Evolutionary conservation across 164 flowering plant genomes (phyloP).

Genomic region (Brasenia schreberi): DNA sequence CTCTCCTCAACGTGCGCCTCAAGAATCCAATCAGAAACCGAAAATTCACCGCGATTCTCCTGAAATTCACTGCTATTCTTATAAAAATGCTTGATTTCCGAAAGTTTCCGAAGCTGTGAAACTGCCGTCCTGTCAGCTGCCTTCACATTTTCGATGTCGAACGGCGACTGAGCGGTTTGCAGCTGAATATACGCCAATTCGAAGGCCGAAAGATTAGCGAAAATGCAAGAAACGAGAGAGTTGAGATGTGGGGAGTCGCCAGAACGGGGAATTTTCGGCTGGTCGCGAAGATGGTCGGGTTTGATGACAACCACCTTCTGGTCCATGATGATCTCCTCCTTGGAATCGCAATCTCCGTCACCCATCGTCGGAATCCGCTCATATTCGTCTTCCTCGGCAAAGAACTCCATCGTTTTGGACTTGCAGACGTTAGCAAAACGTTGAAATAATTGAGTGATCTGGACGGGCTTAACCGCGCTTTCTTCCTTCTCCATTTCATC

Average conservation of each 20-base stretch:
- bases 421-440: constrained; percentile 87
- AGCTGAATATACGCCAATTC: constrained; percentile 81
- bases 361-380: constrained; percentile 16
- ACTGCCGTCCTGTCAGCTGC: constrained; percentile 55
- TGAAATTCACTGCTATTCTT: not conserved
- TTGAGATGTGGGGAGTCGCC: constrained; percentile 11
- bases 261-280: not conserved
- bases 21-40: not conserved
- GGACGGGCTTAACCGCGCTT: constrained; percentile 43
- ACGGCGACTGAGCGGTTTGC: constrained; percentile 83
- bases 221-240: constrained; percentile 44
- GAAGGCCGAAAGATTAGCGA: constrained; percentile 69
- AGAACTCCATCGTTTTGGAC: constrained; percentile 81
- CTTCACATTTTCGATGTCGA: constrained; percentile 36
- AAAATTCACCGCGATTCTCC: not conserved
- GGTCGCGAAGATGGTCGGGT: constrained; percentile 23
- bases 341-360: constrained; percentile 27
- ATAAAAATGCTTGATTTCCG: constrained; percentile 46
- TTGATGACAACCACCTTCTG: constrained; percentile 75
- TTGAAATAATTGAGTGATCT: constrained; percentile 71
- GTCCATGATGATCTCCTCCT: constrained; percentile 56
- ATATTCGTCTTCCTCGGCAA: constrained; percentile 53
- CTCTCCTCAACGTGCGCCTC: constrained; percentile 78
- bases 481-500: constrained; percentile 5
- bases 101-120: constrained; percentile 49